Base-by-base conservation (phyloP, 805 yeast genomes). In the Pichia nakasei region DNA sequence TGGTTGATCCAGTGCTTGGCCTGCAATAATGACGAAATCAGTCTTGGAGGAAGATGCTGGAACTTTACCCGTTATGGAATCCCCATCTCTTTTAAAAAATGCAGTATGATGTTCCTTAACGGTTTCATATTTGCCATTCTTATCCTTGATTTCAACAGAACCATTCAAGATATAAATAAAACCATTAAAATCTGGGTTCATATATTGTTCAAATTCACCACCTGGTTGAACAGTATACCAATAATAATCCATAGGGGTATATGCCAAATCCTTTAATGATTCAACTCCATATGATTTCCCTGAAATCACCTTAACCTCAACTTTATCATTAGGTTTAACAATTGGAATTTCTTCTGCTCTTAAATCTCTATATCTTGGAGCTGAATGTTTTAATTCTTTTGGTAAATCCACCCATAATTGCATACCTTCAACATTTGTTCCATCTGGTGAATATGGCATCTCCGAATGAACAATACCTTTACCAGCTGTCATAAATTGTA, bases 401-500 rank as follows among this genome's bases (percentile, higher is more conserved):
- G 93, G 95, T 52, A 80, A 71, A 59, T 85, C 94, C 32, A 85
- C 93, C 96, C 96, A 87, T 43, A 87, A 66, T 62, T 87, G 96
- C 68, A 86, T 66, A 48, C 95, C 95, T 43, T 68, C 70, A 26
- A 65, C 63, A 19, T 66, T 64, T 19, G 73, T 63, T 1, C 80
- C 76, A 35, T 71, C 72, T 33, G 60, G 64, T 33, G 73, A 68
- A 31, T 80, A 80, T 9, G 95, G 95, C 77, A 86, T 86, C 58
- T 87, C 96, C 3, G 87, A 75, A 60, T 86, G 96, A 43, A 84
- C 84, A 32, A 86, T 77, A 41, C 94, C 96, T 53, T 73, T 75
- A 47, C 95, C 96, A 5, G 96, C 95, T 22, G 95, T 87, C 96
- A 87, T 87, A 61, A 87, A 86, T 61, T 87, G 96, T 52, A 88